Evolutionary conservation across 2,329 filamentous ascomycete genomes (phyloP).

Genomic region (Sclerotinia spermophila): DNA sequence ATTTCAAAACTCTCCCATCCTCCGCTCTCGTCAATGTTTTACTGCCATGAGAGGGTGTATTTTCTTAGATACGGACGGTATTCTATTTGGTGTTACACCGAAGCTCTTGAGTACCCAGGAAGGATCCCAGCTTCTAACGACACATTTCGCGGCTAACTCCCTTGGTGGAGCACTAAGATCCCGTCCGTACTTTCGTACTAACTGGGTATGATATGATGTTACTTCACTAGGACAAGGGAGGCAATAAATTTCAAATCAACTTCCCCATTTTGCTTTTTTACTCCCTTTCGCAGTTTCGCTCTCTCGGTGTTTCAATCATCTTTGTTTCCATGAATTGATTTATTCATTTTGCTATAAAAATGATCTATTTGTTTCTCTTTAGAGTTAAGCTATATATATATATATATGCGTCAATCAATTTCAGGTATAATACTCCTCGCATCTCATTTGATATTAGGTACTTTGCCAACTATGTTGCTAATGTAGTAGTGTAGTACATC

Average conservation of each 20-base stretch:
- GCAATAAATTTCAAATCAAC: neutral
- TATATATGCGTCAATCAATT: neutral
- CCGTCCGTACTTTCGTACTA: neutral
- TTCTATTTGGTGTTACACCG: neutral
- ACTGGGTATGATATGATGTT: neutral
- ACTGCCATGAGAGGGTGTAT: neutral
- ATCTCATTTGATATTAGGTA: neutral
- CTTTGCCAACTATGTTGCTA: neutral
- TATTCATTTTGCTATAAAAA: neutral
- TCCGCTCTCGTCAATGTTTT: neutral
- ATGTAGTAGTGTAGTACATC: neutral
- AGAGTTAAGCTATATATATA: no score
- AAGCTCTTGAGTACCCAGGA: neutral
- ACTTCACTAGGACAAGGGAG: neutral
- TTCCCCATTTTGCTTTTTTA: conserved; percentile 8
- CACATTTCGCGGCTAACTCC: conserved; percentile 3
- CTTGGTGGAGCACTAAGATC: neutral
- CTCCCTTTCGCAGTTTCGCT: neutral
- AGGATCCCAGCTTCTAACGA: conserved; percentile 1
- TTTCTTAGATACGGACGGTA: neutral
- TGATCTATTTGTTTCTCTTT: neutral
- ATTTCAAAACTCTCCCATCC: neutral
- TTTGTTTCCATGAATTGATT: neutral
- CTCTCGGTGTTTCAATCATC: neutral
- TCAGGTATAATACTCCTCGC: neutral